Percentiles rank a stretch among this genome's conserved stretches.
Conservation (phyloP, 176 grass and related monocot species). For the Paspalum vaginatum region DNA sequence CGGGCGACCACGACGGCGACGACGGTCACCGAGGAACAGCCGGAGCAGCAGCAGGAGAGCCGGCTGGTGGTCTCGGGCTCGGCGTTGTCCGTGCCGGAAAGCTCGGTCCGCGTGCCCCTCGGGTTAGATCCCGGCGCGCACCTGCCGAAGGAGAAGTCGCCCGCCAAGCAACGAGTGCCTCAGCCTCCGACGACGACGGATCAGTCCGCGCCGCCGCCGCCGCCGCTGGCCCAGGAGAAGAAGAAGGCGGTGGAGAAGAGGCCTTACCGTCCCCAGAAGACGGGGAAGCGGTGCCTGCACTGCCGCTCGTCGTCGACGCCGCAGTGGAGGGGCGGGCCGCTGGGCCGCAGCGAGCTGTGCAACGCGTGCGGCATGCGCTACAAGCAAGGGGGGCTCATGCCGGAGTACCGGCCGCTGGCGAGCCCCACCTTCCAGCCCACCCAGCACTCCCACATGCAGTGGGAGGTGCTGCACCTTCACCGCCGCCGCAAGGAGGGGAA, state of each 20-base stretch:
- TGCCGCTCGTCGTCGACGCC: slow-evolving; percentile 70
- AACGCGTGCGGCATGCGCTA: slow-evolving; percentile 74
- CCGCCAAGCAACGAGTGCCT: too few species aligned
- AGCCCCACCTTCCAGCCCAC: slow-evolving; percentile 68
- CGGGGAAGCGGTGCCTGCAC: slow-evolving; percentile 57
- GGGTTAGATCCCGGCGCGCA: too few species aligned
- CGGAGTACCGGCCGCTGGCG: slow-evolving; percentile 73
- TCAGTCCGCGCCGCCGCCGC: too few species aligned
- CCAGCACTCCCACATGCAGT: slow-evolving; percentile 61
- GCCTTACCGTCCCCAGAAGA: neutral
- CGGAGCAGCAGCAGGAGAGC: neutral
- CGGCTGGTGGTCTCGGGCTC: too few species aligned
- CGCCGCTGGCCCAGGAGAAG: too few species aligned
- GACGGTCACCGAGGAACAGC: neutral
- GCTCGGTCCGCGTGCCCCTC: too few species aligned
- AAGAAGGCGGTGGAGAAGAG: too few species aligned
- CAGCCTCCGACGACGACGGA: too few species aligned
- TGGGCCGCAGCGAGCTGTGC: slow-evolving; percentile 69
- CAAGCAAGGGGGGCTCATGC: slow-evolving; percentile 62
- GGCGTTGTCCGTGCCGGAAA: too few species aligned
- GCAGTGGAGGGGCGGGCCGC: slow-evolving; percentile 73
- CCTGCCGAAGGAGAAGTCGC: too few species aligned
- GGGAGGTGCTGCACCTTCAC: slow-evolving; percentile 59
- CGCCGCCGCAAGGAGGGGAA: neutral
- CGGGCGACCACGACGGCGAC: too few species aligned